Conservation (phyloP, 345 rosid genomes). For the Corchorus olitorius region DNA sequence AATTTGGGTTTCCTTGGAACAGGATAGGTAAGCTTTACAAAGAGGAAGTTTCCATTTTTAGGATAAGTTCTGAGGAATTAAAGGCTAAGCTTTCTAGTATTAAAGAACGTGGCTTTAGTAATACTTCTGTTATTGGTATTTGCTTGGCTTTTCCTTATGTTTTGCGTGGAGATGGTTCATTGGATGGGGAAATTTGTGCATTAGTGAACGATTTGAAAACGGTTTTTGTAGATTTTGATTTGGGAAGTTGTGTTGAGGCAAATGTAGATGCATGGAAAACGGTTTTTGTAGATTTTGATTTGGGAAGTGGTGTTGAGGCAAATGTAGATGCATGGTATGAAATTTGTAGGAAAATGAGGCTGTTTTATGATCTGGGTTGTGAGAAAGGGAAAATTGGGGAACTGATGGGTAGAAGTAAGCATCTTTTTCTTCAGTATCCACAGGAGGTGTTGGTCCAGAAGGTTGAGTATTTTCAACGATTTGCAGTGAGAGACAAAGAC, state of each 20-base stretch:
- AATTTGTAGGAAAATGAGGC: slow-evolving; percentile 45
- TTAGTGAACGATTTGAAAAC: slow-evolving; percentile 53
- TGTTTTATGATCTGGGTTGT: slow-evolving; percentile 54
- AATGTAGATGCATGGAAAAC: slow-evolving; percentile 49
- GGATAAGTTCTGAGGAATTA: slow-evolving; percentile 38
- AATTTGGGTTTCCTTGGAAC: slow-evolving; percentile 77
- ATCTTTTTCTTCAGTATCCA: slow-evolving; percentile 42
- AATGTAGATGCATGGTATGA: slow-evolving; percentile 45
- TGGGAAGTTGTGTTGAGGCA: background rate
- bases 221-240: slow-evolving; percentile 44
- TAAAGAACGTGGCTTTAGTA: slow-evolving; percentile 45
- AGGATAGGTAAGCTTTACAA: slow-evolving; percentile 55
- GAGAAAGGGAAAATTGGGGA: slow-evolving; percentile 51
- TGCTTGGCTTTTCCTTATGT: slow-evolving; percentile 61
- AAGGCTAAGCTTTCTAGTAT: slow-evolving; percentile 34
- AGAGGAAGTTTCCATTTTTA: slow-evolving; percentile 55
- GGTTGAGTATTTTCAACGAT: slow-evolving; percentile 47
- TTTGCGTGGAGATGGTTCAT: slow-evolving; percentile 37
- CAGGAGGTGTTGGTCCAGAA: slow-evolving; percentile 43
- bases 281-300: slow-evolving; percentile 44
- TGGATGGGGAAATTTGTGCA: slow-evolving; percentile 30
- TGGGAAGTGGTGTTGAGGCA: background rate
- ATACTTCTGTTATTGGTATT: slow-evolving; percentile 45
- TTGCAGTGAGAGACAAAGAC: slow-evolving; percentile 45
- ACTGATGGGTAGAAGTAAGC: slow-evolving; percentile 42